Percentiles rank a stretch among this genome's conserved stretches.
Evolutionary conservation across 2,329 filamentous ascomycete genomes (phyloP).

Genomic region (Arthrobotrys entomopaga): DNA sequence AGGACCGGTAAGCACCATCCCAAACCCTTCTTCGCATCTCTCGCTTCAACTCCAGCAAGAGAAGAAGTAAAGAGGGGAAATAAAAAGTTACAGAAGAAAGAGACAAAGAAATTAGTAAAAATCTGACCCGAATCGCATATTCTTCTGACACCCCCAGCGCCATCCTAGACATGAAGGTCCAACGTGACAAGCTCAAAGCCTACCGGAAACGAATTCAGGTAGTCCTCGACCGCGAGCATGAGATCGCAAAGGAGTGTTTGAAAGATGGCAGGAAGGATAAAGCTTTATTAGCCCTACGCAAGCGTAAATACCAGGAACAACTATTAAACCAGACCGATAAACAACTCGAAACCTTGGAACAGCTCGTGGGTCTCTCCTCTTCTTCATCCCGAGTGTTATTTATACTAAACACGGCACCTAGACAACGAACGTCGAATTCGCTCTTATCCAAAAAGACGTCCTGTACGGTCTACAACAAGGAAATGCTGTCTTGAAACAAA

Average conservation of each 20-base stretch:
- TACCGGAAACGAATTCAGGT: slow-evolving; percentile 91
- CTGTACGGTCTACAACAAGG: slow-evolving; percentile 92
- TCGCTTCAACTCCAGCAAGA: not conserved
- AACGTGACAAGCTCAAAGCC: slow-evolving; percentile 95
- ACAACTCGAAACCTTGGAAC: slow-evolving; percentile 92
- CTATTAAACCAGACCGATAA: slow-evolving; percentile 88
- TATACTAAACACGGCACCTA: slow-evolving; percentile 10
- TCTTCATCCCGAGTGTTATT: not conserved
- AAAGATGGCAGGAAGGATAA: slow-evolving; percentile 80
- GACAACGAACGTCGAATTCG: slow-evolving; percentile 90
- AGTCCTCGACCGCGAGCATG: slow-evolving; percentile 86
- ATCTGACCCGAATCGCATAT: slow-evolving; percentile 33
- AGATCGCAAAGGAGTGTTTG: slow-evolving; percentile 84
- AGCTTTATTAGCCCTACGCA: slow-evolving; percentile 85
- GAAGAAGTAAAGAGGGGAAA: slow-evolving; percentile 7
- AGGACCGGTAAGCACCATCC: slow-evolving; percentile 80
- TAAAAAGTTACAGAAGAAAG: not conserved
- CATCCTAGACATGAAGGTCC: slow-evolving; percentile 96
- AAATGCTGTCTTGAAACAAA: slow-evolving; percentile 86
- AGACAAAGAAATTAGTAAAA: slow-evolving; percentile 1
- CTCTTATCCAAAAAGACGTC: slow-evolving; percentile 95
- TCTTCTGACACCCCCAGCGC: slow-evolving; percentile 69
- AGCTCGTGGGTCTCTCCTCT: slow-evolving; percentile 65
- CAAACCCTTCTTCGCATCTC: not conserved
- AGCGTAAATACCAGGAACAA: slow-evolving; percentile 97